Conservation (phyloP, 2,329 filamentous ascomycete genomes). For the Zarea fungicola region DNA sequence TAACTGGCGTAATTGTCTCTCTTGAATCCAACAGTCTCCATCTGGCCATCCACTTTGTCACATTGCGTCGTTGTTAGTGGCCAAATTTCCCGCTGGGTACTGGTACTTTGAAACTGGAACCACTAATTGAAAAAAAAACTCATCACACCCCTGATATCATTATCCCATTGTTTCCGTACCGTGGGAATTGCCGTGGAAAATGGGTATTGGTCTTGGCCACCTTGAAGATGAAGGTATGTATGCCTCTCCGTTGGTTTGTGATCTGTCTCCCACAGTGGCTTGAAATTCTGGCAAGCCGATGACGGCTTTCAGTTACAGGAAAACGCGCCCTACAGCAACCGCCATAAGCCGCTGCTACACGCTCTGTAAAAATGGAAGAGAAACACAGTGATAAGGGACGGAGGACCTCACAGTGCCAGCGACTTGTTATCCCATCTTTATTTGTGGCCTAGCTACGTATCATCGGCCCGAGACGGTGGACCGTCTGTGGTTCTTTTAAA, state of each 20-base stretch:
- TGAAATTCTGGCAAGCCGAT: too few species aligned
- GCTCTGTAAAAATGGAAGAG: background rate
- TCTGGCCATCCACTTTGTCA: background rate
- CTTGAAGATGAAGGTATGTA: too few species aligned
- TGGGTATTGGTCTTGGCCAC: too few species aligned
- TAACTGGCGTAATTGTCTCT: too few species aligned
- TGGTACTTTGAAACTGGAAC: background rate
- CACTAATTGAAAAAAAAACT: background rate
- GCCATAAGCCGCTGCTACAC: too few species aligned
- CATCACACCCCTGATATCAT: background rate
- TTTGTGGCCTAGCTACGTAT: background rate
- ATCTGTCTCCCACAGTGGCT: too few species aligned
- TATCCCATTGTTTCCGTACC: background rate
- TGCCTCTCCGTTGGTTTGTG: too few species aligned
- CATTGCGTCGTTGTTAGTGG: background rate
- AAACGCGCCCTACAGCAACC: too few species aligned
- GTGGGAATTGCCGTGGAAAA: background rate
- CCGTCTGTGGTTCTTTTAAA: slow-evolving; percentile 9
- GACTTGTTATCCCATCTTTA: slow-evolving; percentile 4
- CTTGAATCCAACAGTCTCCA: background rate
- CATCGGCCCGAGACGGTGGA: slow-evolving; percentile 13
- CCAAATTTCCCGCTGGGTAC: background rate
- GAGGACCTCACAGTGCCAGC: background rate
- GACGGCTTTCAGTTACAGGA: too few species aligned
- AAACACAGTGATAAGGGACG: slow-evolving; percentile 3